Evolutionary conservation across 176 grass and related monocot genomes (phyloP).

Genomic region (Oropetium thomaeum): DNA sequence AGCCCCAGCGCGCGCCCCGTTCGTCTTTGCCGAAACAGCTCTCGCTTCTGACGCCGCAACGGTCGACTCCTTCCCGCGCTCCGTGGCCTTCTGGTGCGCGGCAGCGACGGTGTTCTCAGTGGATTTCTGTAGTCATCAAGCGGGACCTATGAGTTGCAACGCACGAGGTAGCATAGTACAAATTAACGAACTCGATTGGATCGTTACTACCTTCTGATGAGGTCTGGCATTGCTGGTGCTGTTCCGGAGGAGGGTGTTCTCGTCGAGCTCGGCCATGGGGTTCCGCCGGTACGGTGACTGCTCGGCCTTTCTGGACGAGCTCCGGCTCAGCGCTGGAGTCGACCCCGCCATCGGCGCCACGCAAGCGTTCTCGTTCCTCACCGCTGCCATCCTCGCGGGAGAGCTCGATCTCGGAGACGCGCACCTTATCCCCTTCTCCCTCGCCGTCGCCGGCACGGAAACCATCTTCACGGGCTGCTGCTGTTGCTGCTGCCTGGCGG

Average conservation of each 20-base stretch:
- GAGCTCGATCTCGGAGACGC: slow-evolving; percentile 71
- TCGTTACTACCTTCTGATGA: slow-evolving; percentile 55
- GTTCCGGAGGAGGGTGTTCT: slow-evolving; percentile 47
- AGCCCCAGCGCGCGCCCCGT: slow-evolving; percentile 23
- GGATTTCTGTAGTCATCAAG: slow-evolving; percentile 7
- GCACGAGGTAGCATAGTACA: not conserved
- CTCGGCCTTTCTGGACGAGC: slow-evolving; percentile 74
- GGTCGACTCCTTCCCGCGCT: slow-evolving; percentile 6
- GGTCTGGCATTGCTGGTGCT: slow-evolving; percentile 17
- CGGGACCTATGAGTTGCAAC: not conserved
- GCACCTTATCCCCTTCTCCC: slow-evolving; percentile 72
- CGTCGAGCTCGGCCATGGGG: slow-evolving; percentile 83
- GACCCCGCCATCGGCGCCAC: not conserved
- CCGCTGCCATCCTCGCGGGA: slow-evolving; percentile 40
- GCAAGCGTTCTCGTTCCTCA: slow-evolving; percentile 43
- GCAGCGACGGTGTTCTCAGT: slow-evolving; percentile 7
- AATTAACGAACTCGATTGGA: not conserved
- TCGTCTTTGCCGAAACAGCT: slow-evolving; percentile 37
- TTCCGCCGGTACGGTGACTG: slow-evolving; percentile 71
- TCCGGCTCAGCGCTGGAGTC: slow-evolving; percentile 62
- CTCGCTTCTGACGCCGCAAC: slow-evolving; percentile 19
- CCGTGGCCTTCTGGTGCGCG: slow-evolving; percentile 1
- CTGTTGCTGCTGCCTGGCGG: no score
- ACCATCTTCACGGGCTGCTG: slow-evolving; percentile 84
- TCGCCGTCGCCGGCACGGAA: slow-evolving; percentile 67